Conservation (phyloP, 108 stramenopile species). For the Fistulifera pelliculosa region DNA sequence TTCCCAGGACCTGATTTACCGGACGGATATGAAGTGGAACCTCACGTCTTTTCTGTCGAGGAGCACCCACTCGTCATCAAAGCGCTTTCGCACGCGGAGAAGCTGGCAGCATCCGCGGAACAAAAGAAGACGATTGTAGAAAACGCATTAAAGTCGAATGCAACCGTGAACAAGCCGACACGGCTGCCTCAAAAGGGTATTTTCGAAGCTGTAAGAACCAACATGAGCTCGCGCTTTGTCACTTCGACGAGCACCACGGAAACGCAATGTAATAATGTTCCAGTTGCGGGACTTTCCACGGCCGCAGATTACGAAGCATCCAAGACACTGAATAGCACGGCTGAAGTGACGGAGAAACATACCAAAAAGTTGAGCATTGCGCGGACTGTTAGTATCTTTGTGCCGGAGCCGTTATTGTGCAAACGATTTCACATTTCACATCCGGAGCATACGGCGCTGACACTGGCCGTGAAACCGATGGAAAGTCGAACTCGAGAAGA, state of each 20-base stretch:
- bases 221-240: conserved; percentile 38
- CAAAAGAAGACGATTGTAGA: conserved; percentile 10
- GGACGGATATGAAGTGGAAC: conserved; percentile 21
- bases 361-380: conserved; percentile 3
- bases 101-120: conserved; percentile 12
- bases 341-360: background rate
- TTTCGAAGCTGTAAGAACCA: conserved; percentile 26
- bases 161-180: conserved; percentile 13
- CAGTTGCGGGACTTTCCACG: background rate
- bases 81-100: conserved; percentile 20
- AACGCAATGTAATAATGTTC: background rate
- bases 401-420: conserved; percentile 35
- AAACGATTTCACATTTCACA: conserved; percentile 39
- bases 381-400: conserved; percentile 20
- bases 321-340: background rate
- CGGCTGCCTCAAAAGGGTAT: conserved; percentile 12
- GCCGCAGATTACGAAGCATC: background rate
- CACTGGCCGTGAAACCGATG: background rate
- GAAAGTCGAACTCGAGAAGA: conserved; percentile 15
- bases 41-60: conserved; percentile 31
- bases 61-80: conserved; percentile 26
- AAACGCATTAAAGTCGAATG: conserved; percentile 12
- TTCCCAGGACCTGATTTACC: conserved; percentile 53
- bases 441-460: background rate
- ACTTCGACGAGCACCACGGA: conserved; percentile 9